A percentile compares a stretch with the other conserved stretches of the same genome.
These are phyloP conservation scores for Millerozyma miso DNA, from an alignment of 805 yeast genomes.

Conservation along the genomic window DNA sequence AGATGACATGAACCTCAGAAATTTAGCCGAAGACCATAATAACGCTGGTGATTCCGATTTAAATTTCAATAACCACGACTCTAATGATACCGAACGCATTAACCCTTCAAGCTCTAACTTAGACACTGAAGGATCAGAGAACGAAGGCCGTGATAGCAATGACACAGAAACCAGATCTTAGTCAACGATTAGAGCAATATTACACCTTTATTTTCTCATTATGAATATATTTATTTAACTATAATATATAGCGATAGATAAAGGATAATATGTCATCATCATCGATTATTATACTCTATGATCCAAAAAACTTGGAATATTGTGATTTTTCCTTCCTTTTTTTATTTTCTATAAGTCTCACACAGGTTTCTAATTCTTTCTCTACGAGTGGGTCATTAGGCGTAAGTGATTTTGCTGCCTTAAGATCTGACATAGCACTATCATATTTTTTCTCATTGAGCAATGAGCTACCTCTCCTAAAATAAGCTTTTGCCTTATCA, in stretches of 20 bases:
- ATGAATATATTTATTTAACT: neutral
- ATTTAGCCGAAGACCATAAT: constrained; percentile 16
- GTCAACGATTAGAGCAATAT: neutral
- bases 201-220: neutral
- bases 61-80: neutral
- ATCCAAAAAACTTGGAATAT: constrained; percentile 57
- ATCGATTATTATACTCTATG: too few relatives aligned
- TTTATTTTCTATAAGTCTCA: constrained; percentile 34
- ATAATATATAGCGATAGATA: neutral
- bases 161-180: constrained; percentile 1
- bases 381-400: constrained; percentile 49
- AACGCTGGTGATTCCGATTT: too few relatives aligned
- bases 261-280: too few relatives aligned
- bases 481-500: constrained; percentile 57
- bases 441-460: constrained; percentile 42
- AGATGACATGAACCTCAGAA: constrained; percentile 25
- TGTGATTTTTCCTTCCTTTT: constrained; percentile 51
- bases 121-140: neutral
- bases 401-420: constrained; percentile 38
- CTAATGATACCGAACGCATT: constrained; percentile 2
- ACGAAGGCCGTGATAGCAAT: neutral
- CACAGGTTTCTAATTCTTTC: constrained; percentile 40
- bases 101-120: constrained; percentile 1
- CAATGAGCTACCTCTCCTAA: constrained; percentile 50
- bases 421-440: constrained; percentile 46